phyloP scores from a whole-genome alignment of 129 eudicot genomes.

The Flaveria brownii region DNA sequence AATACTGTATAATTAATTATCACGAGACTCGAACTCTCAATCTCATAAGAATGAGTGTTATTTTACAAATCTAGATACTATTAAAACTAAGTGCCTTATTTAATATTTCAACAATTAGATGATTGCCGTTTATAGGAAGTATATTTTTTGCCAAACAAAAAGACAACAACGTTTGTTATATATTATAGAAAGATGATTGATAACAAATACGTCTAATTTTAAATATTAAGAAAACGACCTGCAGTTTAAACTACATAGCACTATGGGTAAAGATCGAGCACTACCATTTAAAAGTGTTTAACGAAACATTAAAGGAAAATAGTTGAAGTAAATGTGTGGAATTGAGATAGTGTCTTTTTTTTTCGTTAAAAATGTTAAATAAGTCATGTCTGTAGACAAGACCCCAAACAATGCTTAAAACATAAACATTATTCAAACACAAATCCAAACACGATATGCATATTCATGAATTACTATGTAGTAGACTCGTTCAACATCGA shows the following conservation, averaged over 20 bases:
- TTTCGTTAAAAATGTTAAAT: background rate
- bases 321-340: background rate
- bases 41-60: no score
- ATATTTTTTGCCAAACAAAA: constrained; percentile 2
- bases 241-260: background rate
- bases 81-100: no score
- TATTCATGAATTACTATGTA: background rate
- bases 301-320: background rate
- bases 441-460: background rate
- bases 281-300: no score
- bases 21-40: no score
- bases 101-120: no score
- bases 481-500: no score
- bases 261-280: background rate
- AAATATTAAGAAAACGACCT: background rate
- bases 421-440: no score
- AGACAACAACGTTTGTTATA: background rate
- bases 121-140: background rate
- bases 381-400: no score
- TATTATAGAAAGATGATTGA: background rate
- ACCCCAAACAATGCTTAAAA: no score
- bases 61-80: no score
- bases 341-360: no score
- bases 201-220: background rate
- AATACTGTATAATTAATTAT: no score